Percentiles rank a stretch among this genome's conserved stretches.
These are phyloP conservation scores for Pyrus betulifolia DNA, from an alignment of 306 rosid genomes.

Conservation along the genomic window DNA sequence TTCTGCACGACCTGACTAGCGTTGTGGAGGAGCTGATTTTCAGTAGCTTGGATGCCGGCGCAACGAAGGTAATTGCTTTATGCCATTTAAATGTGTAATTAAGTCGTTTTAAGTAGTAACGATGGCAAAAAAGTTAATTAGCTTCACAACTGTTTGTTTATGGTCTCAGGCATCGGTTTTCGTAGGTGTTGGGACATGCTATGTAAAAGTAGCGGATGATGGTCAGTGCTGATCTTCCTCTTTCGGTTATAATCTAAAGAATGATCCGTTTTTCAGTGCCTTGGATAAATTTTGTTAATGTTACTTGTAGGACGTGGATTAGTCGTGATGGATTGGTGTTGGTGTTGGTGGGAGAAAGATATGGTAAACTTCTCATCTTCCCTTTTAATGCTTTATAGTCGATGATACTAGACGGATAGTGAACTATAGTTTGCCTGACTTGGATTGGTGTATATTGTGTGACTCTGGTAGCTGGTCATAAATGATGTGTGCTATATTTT, in stretches of 20 bases:
- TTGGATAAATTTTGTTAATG: not conserved
- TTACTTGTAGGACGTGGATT: slow-evolving; percentile 56
- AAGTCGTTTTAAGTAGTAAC: not conserved
- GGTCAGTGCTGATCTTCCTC: slow-evolving; percentile 37
- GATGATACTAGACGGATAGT: not conserved
- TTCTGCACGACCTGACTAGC: slow-evolving; percentile 53
- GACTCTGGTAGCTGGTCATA: slow-evolving; percentile 21
- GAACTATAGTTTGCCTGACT: not conserved
- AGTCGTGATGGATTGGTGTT: slow-evolving; percentile 73
- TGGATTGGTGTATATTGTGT: not conserved
- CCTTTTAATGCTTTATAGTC: not conserved
- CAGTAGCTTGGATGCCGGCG: slow-evolving; percentile 70
- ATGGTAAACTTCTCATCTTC: slow-evolving; percentile 33
- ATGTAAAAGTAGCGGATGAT: slow-evolving; percentile 71
- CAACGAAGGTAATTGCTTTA: slow-evolving; percentile 45
- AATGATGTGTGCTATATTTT: slow-evolving; percentile 6
- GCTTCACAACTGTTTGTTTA: not conserved
- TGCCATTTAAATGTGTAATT: not conserved
- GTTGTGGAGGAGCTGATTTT: slow-evolving; percentile 83
- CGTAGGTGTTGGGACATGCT: slow-evolving; percentile 47
- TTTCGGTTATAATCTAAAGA: slow-evolving; percentile 1
- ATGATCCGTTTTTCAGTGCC: not conserved
- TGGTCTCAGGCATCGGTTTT: slow-evolving; percentile 60
- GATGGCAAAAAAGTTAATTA: not conserved
- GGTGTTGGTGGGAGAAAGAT: slow-evolving; percentile 77